These are phyloP conservation scores for Teratosphaeria gauchensis DNA, from an alignment of 2,329 filamentous ascomycete species.

Conservation along the genomic window DNA sequence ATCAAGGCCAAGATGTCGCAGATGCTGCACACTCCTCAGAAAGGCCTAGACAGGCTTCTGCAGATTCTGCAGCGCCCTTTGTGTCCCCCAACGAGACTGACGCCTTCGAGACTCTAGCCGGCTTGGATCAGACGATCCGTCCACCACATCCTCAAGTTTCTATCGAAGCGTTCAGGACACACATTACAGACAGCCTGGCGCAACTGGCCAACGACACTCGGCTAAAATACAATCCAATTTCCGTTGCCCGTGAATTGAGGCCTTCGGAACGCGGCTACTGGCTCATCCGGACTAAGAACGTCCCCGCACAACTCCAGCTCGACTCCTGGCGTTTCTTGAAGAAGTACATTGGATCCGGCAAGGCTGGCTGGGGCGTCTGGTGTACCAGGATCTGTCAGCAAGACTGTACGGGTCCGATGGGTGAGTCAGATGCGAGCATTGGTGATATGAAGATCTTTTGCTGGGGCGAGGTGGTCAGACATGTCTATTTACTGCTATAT, in stretches of 20 bases:
- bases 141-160: conserved; percentile 16
- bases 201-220: conserved; percentile 22
- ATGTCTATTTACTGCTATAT: conserved; percentile 68
- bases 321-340: conserved; percentile 54
- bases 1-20: background rate
- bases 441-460: conserved; percentile 56
- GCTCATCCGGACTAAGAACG: conserved; percentile 44
- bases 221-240: conserved; percentile 25
- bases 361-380: conserved; percentile 59
- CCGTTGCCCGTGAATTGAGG: conserved; percentile 39
- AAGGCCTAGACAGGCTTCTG: background rate
- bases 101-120: background rate
- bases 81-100: background rate
- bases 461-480: conserved; percentile 63
- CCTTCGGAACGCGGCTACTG: conserved; percentile 70
- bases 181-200: conserved; percentile 21
- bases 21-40: background rate
- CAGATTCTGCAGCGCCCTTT: background rate
- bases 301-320: conserved; percentile 41
- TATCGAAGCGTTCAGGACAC: conserved; percentile 15
- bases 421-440: background rate
- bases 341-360: conserved; percentile 49
- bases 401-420: conserved; percentile 1
- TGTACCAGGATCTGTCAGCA: conserved; percentile 30
- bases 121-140: conserved; percentile 9